phyloP scores from a whole-genome alignment of 306 rosid genomes.

The Medicago lupulina region DNA sequence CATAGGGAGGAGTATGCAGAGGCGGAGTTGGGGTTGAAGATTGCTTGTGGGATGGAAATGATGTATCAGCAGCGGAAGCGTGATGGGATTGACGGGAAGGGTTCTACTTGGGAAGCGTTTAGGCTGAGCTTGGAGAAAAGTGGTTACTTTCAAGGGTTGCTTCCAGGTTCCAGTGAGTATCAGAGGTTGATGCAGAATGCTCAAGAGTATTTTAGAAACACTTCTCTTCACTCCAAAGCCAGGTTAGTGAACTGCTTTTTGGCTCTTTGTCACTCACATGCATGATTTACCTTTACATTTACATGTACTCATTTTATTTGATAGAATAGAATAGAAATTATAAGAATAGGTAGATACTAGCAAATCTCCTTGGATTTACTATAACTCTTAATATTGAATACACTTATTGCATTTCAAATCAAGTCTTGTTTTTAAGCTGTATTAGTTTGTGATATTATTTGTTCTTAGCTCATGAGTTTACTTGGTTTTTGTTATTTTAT shows the following conservation, averaged over 20 bases:
- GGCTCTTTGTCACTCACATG: background rate
- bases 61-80: constrained; percentile 78
- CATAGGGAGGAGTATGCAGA: constrained; percentile 49
- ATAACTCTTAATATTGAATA: background rate
- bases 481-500: constrained; percentile 20
- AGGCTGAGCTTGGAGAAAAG: constrained; percentile 70
- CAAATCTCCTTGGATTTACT: background rate
- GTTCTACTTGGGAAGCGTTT: constrained; percentile 77
- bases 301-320: background rate
- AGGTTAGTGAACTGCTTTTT: constrained; percentile 51
- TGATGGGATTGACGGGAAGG: constrained; percentile 78
- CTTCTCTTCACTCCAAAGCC: constrained; percentile 62
- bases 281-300: background rate
- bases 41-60: constrained; percentile 94
- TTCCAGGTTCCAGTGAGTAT: constrained; percentile 80
- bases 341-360: background rate
- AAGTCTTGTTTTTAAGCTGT: background rate
- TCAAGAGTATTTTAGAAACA: constrained; percentile 66
- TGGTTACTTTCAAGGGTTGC: constrained; percentile 79
- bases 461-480: background rate
- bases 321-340: background rate
- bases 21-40: constrained; percentile 92
- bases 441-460: constrained; percentile 2
- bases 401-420: background rate
- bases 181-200: constrained; percentile 82